Evolutionary conservation across 176 grass and related monocot genomes (phyloP).

Genomic region (Carex littledalei): DNA sequence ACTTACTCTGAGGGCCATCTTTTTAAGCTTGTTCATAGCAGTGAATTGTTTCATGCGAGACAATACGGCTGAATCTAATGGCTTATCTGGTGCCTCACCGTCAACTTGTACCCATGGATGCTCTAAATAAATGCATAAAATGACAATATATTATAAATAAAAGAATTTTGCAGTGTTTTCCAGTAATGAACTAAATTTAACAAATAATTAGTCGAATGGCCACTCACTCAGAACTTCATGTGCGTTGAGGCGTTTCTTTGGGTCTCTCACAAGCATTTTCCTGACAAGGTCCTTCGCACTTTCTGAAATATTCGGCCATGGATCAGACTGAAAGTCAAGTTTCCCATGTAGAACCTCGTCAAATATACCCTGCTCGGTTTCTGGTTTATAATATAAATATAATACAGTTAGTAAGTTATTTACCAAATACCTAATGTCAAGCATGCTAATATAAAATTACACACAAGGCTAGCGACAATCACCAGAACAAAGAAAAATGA

Average conservation of each 20-base stretch:
- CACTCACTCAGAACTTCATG: slow-evolving; percentile 90
- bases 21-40: slow-evolving; percentile 91
- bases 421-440: not conserved
- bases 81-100: slow-evolving; percentile 72
- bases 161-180: not conserved
- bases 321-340: slow-evolving; percentile 77
- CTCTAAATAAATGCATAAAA: slow-evolving; percentile 31
- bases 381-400: slow-evolving; percentile 23
- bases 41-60: slow-evolving; percentile 92
- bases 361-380: slow-evolving; percentile 94
- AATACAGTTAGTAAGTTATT: not conserved
- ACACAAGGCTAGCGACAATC: not conserved
- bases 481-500: not conserved
- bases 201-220: not conserved
- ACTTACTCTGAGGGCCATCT: slow-evolving; percentile 84
- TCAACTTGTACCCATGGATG: slow-evolving; percentile 91
- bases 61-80: slow-evolving; percentile 75
- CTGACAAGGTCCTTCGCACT: slow-evolving; percentile 86
- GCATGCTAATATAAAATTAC: not conserved
- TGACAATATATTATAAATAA: not conserved
- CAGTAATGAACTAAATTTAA: not conserved
- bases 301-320: slow-evolving; percentile 91
- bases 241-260: slow-evolving; percentile 66
- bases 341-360: slow-evolving; percentile 82
- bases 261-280: slow-evolving; percentile 82